These are phyloP conservation scores for Tetrahymena malaccensis DNA, from an alignment of 73 alveolate genomes.

Conservation along the genomic window DNA sequence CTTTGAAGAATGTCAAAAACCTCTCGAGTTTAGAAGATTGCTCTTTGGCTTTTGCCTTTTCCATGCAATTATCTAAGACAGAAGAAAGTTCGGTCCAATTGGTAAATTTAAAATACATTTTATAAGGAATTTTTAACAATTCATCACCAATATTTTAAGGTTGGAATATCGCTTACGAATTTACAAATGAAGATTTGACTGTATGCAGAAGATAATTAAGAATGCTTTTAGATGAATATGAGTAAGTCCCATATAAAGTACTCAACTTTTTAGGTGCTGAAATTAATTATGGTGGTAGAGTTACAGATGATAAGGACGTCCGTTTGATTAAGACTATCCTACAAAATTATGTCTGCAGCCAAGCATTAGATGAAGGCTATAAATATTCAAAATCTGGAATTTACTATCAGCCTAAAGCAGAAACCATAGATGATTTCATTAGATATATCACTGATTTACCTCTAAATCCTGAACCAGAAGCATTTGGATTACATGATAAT, in stretches of 20 bases:
- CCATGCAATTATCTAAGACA: constrained; percentile 99
- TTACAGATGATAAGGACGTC: constrained; percentile 96
- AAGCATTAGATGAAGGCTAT: constrained; percentile 73
- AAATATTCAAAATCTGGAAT: constrained; percentile 20
- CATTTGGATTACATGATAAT: constrained; percentile 97
- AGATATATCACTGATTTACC: constrained; percentile 91
- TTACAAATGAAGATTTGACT: constrained; percentile 98
- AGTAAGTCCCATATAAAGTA: constrained; percentile 90
- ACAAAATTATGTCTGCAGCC: constrained; percentile 84
- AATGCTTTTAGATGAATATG: constrained; percentile 96
- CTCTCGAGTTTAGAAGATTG: constrained; percentile 75
- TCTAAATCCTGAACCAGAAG: constrained; percentile 95
- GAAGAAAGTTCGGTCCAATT: constrained; percentile 97
- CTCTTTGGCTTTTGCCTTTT: constrained; percentile 96
- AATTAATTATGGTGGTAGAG: constrained; percentile 99
- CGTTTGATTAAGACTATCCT: constrained; percentile 87
- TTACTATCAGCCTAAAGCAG: background rate
- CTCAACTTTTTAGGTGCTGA: constrained; percentile 97
- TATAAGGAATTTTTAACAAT: too few species aligned
- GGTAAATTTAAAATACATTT: too few species aligned
- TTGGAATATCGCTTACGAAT: constrained; percentile 99
- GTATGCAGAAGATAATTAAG: constrained; percentile 98
- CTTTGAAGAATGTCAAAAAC: constrained; percentile 95
- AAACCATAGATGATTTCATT: constrained; percentile 43
- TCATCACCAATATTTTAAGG: too few species aligned